Evolutionary conservation across 129 eudicot genomes (phyloP), one percentile per base, ranked within the genome.

Genomic region (Flaveria robusta): DNA sequence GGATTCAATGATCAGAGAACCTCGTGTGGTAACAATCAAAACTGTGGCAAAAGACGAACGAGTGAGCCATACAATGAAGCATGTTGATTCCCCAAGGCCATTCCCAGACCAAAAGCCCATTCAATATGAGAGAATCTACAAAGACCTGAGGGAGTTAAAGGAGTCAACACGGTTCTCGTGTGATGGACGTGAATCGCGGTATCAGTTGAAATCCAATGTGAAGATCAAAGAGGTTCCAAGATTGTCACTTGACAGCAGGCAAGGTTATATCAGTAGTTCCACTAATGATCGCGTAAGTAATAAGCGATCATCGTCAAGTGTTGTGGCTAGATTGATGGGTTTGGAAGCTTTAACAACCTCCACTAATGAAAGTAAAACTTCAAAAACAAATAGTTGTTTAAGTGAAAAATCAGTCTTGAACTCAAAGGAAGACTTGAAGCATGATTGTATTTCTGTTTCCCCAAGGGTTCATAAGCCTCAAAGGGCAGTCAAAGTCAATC

Each of bases 311-410:
- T 91, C 98, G 18, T 91, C 98, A 26, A 70, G 86, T 59, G 84
- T 94, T 6, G 91, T 94, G 15, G 97, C 96, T 46, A 89, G 85
- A 85, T 79, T 94, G 62, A 94, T 94, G 98, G 98, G 98, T 60
- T 77, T 94, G 83, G 90, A 91, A 71, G 76, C 85, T 45, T 81
- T 85, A 71, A 83, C 93, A 49, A 78, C 85, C 77, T 26, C 66
- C 58, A 39, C 16, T 64, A 69, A 82, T 39, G 77, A 81, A 65
- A 66, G 56, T 19, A 67, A 77, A 79, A 70, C 70, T 16, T 66
- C 51, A 66, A 86, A 68, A 55, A 45, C 74, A 29, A 70, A 68
- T 19, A 26, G 67, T 15, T 60, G 41, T 27, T 60, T 60, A 23
- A 46, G 52, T 68, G 79, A 85, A 74, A 85, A 76, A 66, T 77